These are phyloP conservation scores for Pythium myriotylum DNA, from an alignment of 352 stramenopile species.

Conservation along the genomic window DNA sequence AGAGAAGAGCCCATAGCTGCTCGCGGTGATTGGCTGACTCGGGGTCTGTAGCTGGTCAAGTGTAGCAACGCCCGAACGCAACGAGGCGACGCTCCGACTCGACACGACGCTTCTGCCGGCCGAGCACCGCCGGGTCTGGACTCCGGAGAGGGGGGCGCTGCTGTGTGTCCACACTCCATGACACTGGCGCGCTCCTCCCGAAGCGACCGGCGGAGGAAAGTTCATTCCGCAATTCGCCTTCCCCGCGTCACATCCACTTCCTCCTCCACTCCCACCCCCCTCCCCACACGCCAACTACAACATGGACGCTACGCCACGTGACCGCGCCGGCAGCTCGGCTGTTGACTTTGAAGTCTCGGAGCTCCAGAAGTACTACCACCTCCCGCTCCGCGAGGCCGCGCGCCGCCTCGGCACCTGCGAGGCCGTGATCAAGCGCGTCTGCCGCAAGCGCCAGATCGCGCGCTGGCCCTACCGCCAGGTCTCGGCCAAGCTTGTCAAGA, in stretches of 20 bases:
- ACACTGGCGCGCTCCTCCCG: background rate
- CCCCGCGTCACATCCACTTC: slow-evolving; percentile 10
- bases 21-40: background rate
- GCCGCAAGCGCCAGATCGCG: slow-evolving; percentile 77
- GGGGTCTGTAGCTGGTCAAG: slow-evolving; percentile 3
- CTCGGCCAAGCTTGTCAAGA: slow-evolving; percentile 85
- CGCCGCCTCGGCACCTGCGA: slow-evolving; percentile 75
- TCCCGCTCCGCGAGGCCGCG: slow-evolving; percentile 78
- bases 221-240: slow-evolving; percentile 32
- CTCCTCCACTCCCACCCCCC: slow-evolving; percentile 3
- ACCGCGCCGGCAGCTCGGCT: slow-evolving; percentile 43
- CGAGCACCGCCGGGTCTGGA: background rate
- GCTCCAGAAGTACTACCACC: slow-evolving; percentile 86
- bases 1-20: background rate
- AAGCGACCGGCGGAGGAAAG: slow-evolving; percentile 11
- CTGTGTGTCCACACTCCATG: slow-evolving; percentile 25
- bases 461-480: slow-evolving; percentile 87
- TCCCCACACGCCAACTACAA: background rate
- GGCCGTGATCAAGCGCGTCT: slow-evolving; percentile 83
- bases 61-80: slow-evolving; percentile 5
- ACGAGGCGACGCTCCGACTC: slow-evolving; percentile 12
- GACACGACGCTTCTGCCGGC: slow-evolving; percentile 12
- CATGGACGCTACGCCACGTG: slow-evolving; percentile 25
- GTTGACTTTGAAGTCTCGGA: slow-evolving; percentile 80
- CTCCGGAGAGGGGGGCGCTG: background rate